Evolutionary conservation across 2,329 filamentous ascomycete genomes (phyloP), one percentile per base, ranked within the genome.

Genomic region (Verticillium albo-atrum): DNA sequence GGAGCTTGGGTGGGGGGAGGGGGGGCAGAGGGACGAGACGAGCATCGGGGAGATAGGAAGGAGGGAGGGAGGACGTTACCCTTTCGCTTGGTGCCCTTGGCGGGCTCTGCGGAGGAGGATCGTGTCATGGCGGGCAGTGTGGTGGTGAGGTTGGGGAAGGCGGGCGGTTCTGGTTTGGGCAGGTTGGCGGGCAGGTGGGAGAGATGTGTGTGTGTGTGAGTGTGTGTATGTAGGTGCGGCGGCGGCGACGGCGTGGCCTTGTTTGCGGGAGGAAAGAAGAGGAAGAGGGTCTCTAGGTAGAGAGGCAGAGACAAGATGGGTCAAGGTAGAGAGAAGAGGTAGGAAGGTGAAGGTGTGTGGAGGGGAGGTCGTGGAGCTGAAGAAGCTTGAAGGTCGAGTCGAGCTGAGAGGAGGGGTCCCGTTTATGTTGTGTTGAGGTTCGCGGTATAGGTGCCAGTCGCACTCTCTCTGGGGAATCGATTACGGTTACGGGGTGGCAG

Each of bases 1-100:
- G 54, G 27, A 56, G 20, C 6, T 32, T 4, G 47, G 34, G 32
- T 42, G 53, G 32, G 37, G 34, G 35, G 25, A 20, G 54, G 27
- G 23, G 55, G 26, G 54, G 23, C n/a, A 4, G 42, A n/a, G n/a
- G n/a, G n/a, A n/a, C n/a, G n/a, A n/a, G n/a, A n/a, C n/a, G n/a
- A n/a, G n/a, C n/a, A n/a, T n/a, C n/a, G n/a, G n/a, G n/a, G n/a
- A n/a, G n/a, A 50, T 50, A 17, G 20, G 35, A 42, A n/a, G 35
- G 35, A 28, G 30, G 42, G 30, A 20, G 27, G 42, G 25, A 32
- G 30, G 26, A 34, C 71, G 68, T 50, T 72, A 79, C 77, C 77
- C 71, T 81, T 81, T 61, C 76, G 70, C 71, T 80, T 81, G 64
- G 73, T 71, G 27, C 71, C 62, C 70, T 78, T 79, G 63, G 70